Percentiles rank a stretch among this genome's conserved stretches.
phyloP scores from a whole-genome alignment of 2,329 filamentous ascomycete species.

The Drechslerella dactyloides region DNA sequence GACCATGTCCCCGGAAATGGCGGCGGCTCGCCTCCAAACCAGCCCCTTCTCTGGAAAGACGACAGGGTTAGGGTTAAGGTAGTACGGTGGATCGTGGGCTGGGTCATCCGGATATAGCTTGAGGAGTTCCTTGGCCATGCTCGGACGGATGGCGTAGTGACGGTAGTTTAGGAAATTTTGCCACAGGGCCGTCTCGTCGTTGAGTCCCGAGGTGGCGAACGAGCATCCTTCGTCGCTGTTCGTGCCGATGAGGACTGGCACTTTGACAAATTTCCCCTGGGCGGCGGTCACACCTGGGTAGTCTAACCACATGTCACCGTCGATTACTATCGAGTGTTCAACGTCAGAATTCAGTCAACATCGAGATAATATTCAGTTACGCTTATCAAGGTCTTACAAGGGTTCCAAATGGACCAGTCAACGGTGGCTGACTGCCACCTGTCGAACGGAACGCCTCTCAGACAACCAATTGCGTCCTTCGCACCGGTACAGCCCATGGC shows the following conservation, averaged over 20 bases:
- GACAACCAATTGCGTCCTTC: not conserved
- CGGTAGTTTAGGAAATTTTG: not conserved
- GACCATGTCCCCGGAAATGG: constrained; percentile 64
- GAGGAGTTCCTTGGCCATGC: not conserved
- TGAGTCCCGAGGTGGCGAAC: constrained; percentile 59
- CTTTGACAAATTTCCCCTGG: constrained; percentile 67
- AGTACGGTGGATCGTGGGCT: not conserved
- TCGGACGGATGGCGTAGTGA: not conserved
- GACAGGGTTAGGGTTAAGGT: constrained; percentile 8
- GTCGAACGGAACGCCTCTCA: no score
- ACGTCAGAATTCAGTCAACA: constrained; percentile 66
- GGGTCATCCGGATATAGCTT: constrained; percentile 9
- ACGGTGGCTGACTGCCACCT: no score
- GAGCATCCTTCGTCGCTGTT: constrained; percentile 69
- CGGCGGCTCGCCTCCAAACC: constrained; percentile 64
- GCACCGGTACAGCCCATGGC: constrained; percentile 62
- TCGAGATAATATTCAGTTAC: constrained; percentile 55
- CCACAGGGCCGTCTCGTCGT: not conserved
- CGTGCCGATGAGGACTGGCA: constrained; percentile 68
- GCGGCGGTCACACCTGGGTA: constrained; percentile 63
- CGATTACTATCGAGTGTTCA: constrained; percentile 58
- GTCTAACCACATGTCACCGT: constrained; percentile 65
- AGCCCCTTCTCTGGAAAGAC: constrained; percentile 55
- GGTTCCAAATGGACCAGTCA: no score
- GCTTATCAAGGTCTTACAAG: not conserved